Percentiles rank a stretch among this genome's conserved stretches.
Evolutionary conservation across 2,329 filamentous ascomycete species (phyloP).

Genomic region (Colletotrichum nymphaeae): DNA sequence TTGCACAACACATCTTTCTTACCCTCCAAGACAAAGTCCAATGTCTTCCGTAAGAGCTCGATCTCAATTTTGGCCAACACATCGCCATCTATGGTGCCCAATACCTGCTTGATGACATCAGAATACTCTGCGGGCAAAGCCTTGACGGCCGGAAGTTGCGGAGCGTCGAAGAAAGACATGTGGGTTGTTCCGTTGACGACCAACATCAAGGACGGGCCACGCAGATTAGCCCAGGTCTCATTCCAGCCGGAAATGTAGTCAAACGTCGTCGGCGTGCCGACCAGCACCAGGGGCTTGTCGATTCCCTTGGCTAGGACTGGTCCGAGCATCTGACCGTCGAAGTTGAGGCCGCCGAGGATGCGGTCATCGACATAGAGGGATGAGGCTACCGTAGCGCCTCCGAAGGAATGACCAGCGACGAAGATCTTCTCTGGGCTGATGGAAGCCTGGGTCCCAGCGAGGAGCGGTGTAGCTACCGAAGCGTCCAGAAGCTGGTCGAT

Average conservation of each 20-base stretch:
- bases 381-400: conserved; percentile 49
- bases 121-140: neutral
- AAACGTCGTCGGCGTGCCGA: conserved; percentile 43
- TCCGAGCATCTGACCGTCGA: conserved; percentile 52
- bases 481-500: conserved; percentile 44
- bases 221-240: conserved; percentile 42
- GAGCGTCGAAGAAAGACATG: conserved; percentile 44
- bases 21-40: neutral
- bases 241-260: conserved; percentile 45
- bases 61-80: neutral
- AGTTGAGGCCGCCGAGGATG: conserved; percentile 49
- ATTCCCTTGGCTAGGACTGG: conserved; percentile 41
- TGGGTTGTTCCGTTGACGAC: conserved; percentile 42
- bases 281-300: conserved; percentile 43
- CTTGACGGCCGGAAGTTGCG: conserved; percentile 1
- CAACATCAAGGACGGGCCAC: conserved; percentile 41
- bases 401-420: conserved; percentile 52
- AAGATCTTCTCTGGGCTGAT: conserved; percentile 39
- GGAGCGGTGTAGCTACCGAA: neutral
- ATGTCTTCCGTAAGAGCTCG: neutral
- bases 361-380: conserved; percentile 44
- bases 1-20: neutral
- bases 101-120: neutral
- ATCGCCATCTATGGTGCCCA: conserved; percentile 9
- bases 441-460: neutral